Conservation (phyloP, 1,139 yeast species). For the Pichia kudriavzevii region DNA sequence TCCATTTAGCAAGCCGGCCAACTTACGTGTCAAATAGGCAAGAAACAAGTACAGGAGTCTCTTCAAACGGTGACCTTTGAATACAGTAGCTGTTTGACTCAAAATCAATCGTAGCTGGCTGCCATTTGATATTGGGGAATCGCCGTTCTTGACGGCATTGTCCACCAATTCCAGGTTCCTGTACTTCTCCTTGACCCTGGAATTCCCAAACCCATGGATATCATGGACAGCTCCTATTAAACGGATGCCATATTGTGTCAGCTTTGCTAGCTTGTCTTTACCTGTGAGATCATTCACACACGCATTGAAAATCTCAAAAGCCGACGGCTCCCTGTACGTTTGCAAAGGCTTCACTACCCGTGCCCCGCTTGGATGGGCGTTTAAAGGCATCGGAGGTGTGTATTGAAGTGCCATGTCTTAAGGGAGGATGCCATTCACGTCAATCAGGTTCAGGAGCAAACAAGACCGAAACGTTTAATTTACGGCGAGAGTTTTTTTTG, state of each 20-base stretch:
- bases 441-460: too few relatives aligned
- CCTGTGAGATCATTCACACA: constrained; percentile 49
- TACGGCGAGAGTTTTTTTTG: too few relatives aligned
- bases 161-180: too few relatives aligned
- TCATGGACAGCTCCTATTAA: constrained; percentile 20
- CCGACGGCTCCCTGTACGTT: constrained; percentile 17
- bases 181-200: background rate
- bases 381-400: too few relatives aligned
- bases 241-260: constrained; percentile 50
- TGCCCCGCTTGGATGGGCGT: too few relatives aligned
- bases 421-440: too few relatives aligned
- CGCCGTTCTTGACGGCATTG: too few relatives aligned
- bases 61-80: background rate
- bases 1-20: constrained; percentile 41
- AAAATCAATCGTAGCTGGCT: background rate
- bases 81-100: background rate
- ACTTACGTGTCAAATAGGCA: constrained; percentile 31
- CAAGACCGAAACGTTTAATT: too few relatives aligned
- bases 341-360: background rate
- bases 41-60: constrained; percentile 2
- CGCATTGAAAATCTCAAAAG: constrained; percentile 41
- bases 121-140: too few relatives aligned
- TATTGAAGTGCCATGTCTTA: too few relatives aligned
- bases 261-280: constrained; percentile 63
- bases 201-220: constrained; percentile 10